Percentiles rank a stretch among this genome's conserved stretches.
Conservation (phyloP, 768 basidiomycete species). For the Rhodosporidiobolus odoratus region DNA sequence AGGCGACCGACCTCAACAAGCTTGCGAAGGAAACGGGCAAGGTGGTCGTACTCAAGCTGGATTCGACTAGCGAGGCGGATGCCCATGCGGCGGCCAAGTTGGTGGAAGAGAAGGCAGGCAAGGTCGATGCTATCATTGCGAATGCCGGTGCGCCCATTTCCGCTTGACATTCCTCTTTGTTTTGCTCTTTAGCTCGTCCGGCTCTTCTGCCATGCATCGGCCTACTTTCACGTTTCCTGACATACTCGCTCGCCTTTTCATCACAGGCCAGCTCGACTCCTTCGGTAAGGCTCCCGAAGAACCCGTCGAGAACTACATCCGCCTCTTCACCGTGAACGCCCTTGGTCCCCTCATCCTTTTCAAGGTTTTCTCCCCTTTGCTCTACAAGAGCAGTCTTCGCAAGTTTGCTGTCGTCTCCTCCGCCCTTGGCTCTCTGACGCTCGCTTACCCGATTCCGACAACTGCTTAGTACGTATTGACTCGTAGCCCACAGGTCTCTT, state of each 20-base stretch:
- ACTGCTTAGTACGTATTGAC: not conserved
- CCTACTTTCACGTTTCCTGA: too few species aligned
- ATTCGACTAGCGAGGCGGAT: slow-evolving; percentile 20
- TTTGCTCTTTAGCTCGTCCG: too few species aligned
- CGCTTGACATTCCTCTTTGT: not conserved
- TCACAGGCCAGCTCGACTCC: too few species aligned
- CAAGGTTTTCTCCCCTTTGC: slow-evolving; percentile 31
- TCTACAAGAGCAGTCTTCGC: slow-evolving; percentile 4
- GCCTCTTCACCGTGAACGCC: slow-evolving; percentile 33
- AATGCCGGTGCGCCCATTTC: slow-evolving; percentile 39
- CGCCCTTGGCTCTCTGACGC: slow-evolving; percentile 9
- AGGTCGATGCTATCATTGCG: slow-evolving; percentile 39
- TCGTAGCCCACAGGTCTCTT: too few species aligned
- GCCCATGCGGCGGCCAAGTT: slow-evolving; percentile 23
- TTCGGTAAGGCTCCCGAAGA: not conserved
- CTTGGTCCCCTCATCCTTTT: slow-evolving; percentile 40
- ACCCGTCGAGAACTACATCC: not conserved
- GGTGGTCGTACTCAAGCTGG: slow-evolving; percentile 32
- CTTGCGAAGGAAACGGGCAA: slow-evolving; percentile 22
- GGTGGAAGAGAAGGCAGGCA: slow-evolving; percentile 32
- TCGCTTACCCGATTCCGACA: not conserved
- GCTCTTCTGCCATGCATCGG: not conserved
- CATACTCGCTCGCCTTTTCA: too few species aligned
- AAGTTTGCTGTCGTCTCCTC: slow-evolving; percentile 37
- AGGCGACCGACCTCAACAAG: slow-evolving; percentile 8